phyloP scores from a whole-genome alignment of 1,284 basidiomycete genomes.

The Malassezia globosa region DNA sequence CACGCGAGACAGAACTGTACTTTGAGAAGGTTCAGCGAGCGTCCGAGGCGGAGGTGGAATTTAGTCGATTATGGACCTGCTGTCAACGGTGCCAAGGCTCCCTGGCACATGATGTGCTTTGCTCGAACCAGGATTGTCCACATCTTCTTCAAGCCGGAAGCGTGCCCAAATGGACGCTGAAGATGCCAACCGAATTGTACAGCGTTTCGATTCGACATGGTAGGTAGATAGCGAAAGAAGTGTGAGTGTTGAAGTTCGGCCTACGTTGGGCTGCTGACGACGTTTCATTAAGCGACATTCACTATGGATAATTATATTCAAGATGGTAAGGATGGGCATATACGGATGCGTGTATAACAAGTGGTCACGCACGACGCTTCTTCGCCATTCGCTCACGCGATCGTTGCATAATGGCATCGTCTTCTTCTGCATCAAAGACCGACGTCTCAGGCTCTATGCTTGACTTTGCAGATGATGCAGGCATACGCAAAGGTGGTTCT shows the following conservation, averaged over 20 bases:
- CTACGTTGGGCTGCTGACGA: too few relatives aligned
- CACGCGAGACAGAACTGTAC: conserved; percentile 38
- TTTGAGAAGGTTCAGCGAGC: conserved; percentile 36
- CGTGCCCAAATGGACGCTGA: conserved; percentile 39
- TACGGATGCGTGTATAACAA: too few relatives aligned
- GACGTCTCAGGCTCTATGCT: not conserved
- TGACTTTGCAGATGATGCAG: not conserved
- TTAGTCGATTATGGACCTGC: conserved; percentile 44
- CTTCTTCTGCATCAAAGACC: conserved; percentile 7
- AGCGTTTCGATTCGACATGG: conserved; percentile 33
- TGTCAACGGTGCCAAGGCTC: conserved; percentile 45
- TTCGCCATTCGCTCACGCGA: conserved; percentile 9
- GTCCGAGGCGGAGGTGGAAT: conserved; percentile 38
- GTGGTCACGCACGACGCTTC: conserved; percentile 11
- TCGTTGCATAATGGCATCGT: conserved; percentile 14
- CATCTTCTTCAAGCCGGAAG: conserved; percentile 86
- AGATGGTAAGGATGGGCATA: too few relatives aligned
- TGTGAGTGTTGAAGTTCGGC: too few relatives aligned
- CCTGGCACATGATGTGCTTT: conserved; percentile 70
- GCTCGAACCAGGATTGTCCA: conserved; percentile 90
- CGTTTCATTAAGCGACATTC: too few relatives aligned
- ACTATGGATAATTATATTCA: too few relatives aligned
- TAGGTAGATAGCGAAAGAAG: too few relatives aligned
- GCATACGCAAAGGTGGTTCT: not conserved
- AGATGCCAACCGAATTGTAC: conserved; percentile 28